Conservation (phyloP, 768 basidiomycete genomes). For the Mycena kentingensis region DNA sequence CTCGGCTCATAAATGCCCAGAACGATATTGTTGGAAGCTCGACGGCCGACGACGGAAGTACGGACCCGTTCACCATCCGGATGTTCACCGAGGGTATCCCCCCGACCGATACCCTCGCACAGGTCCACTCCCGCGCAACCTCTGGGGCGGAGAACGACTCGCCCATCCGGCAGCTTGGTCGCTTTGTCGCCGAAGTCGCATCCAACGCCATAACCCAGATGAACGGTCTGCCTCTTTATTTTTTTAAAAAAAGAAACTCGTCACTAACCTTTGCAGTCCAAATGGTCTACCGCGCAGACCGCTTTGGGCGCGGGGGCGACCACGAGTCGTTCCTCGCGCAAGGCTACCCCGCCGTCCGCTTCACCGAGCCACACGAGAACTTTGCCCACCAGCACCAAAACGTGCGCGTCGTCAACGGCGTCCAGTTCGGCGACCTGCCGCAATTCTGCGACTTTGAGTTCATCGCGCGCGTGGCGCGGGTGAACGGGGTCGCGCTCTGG, state of each 20-base stretch:
- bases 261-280: constrained; percentile 38
- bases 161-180: constrained; percentile 51
- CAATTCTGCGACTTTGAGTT: constrained; percentile 60
- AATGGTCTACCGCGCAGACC: constrained; percentile 52
- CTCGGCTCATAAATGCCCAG: not conserved
- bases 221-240: constrained; percentile 41
- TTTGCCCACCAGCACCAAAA: constrained; percentile 63
- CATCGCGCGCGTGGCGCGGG: constrained; percentile 49
- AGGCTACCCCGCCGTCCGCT: constrained; percentile 56
- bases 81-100: constrained; percentile 57
- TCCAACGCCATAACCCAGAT: constrained; percentile 51
- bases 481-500: constrained; percentile 56
- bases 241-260: too few relatives aligned
- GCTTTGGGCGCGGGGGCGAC: constrained; percentile 59
- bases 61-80: constrained; percentile 50
- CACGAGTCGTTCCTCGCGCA: constrained; percentile 50
- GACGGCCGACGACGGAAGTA: constrained; percentile 48
- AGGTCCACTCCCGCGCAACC: constrained; percentile 36
- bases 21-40: constrained; percentile 60
- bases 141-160: constrained; percentile 60
- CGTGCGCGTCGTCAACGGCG: constrained; percentile 48
- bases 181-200: constrained; percentile 54
- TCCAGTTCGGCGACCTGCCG: constrained; percentile 57
- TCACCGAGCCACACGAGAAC: constrained; percentile 59
- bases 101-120: constrained; percentile 40